Evolutionary conservation across 1,284 basidiomycete species (phyloP).

Genomic region (Ustilago trichophora): DNA sequence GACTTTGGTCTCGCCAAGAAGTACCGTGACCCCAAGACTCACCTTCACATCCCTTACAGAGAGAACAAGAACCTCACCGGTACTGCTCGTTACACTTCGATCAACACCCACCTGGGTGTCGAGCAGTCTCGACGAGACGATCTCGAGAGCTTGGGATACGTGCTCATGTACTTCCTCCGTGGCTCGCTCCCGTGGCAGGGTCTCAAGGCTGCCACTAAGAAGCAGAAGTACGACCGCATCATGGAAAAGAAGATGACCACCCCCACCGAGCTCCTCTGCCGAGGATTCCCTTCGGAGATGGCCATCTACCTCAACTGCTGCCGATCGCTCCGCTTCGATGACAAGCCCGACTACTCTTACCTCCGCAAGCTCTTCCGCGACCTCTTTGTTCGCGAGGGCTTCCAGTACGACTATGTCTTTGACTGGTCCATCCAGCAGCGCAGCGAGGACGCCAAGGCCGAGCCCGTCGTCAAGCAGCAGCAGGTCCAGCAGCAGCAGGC

Average conservation of each 20-base stretch:
- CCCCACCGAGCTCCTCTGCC: slow-evolving; percentile 66
- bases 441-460: slow-evolving; percentile 55
- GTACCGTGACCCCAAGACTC: slow-evolving; percentile 99
- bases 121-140: slow-evolving; percentile 66
- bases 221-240: slow-evolving; percentile 67
- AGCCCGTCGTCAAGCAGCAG: slow-evolving; percentile 48
- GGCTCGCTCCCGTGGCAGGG: slow-evolving; percentile 66
- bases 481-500: slow-evolving; percentile 43
- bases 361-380: slow-evolving; percentile 68
- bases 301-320: slow-evolving; percentile 68
- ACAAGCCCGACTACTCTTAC: slow-evolving; percentile 67
- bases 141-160: slow-evolving; percentile 65
- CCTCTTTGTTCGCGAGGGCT: slow-evolving; percentile 66
- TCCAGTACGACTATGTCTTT: slow-evolving; percentile 67
- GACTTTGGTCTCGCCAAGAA: slow-evolving; percentile 99
- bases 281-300: slow-evolving; percentile 67
- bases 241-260: slow-evolving; percentile 68
- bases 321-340: slow-evolving; percentile 67
- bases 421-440: slow-evolving; percentile 67
- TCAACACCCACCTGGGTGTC: slow-evolving; percentile 98
- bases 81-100: slow-evolving; percentile 98
- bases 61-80: slow-evolving; percentile 99
- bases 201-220: slow-evolving; percentile 66
- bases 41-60: slow-evolving; percentile 97
- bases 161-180: slow-evolving; percentile 67